Evolutionary conservation across 2,329 filamentous ascomycete genomes (phyloP).

Genomic region (Juglanconis juglandina): DNA sequence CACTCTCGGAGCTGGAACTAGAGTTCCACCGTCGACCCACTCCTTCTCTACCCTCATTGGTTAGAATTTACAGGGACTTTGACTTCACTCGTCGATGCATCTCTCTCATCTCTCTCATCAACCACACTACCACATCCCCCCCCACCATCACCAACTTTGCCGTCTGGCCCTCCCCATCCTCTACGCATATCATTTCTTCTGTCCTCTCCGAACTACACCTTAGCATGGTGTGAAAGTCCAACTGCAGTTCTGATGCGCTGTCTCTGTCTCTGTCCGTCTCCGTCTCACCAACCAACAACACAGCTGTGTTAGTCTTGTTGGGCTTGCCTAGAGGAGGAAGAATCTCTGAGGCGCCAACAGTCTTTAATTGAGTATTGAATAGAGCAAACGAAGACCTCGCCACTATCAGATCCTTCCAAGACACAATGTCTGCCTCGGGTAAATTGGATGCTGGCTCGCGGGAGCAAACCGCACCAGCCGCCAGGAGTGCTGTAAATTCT

Average conservation of each 20-base stretch:
- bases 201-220: not conserved
- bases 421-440: constrained; percentile 12
- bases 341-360: too few relatives aligned
- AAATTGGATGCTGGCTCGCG: not conserved
- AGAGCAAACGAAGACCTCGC: not conserved
- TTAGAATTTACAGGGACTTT: not conserved
- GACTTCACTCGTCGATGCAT: not conserved
- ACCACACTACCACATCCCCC: too few relatives aligned
- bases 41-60: not conserved
- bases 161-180: too few relatives aligned
- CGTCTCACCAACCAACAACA: not conserved
- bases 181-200: not conserved
- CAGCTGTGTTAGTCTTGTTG: not conserved
- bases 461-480: not conserved
- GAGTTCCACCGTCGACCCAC: not conserved
- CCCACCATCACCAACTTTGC: not conserved
- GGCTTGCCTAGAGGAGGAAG: not conserved
- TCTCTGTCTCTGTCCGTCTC: not conserved
- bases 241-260: not conserved
- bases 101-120: not conserved
- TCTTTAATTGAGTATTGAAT: too few relatives aligned
- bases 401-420: not conserved
- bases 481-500: not conserved
- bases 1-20: constrained; percentile 5
- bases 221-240: not conserved